phyloP scores from a whole-genome alignment of 2,329 filamentous ascomycete genomes.

The Ceratocystis ficicola region DNA sequence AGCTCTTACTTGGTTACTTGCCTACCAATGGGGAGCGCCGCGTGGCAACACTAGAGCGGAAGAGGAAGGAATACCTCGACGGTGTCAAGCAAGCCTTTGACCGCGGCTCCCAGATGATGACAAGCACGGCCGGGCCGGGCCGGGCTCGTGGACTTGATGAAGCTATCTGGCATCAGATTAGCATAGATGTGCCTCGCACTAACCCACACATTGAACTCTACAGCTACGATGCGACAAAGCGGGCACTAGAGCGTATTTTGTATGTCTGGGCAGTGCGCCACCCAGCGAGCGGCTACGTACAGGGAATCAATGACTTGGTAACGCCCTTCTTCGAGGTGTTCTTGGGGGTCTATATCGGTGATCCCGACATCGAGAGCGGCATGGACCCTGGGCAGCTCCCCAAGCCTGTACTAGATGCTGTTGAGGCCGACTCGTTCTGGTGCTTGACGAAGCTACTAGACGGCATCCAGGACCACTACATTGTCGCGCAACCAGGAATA shows the following conservation, averaged over 20 bases:
- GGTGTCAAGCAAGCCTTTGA: conserved; percentile 67
- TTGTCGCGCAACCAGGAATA: conserved; percentile 92
- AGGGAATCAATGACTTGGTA: conserved; percentile 96
- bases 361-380: conserved; percentile 77
- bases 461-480: conserved; percentile 98
- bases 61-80: conserved; percentile 92
- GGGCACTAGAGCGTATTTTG: conserved; percentile 83
- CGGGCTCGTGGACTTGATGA: conserved; percentile 67
- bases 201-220: conserved; percentile 94
- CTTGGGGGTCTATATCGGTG: conserved; percentile 85
- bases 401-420: conserved; percentile 79
- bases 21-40: conserved; percentile 93
- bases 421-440: conserved; percentile 97
- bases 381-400: conserved; percentile 97
- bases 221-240: conserved; percentile 87
- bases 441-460: conserved; percentile 96
- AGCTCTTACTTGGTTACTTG: conserved; percentile 84
- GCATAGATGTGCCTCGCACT: conserved; percentile 91
- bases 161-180: conserved; percentile 98
- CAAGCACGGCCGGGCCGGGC: conserved; percentile 15
- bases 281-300: conserved; percentile 92
- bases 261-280: conserved; percentile 98
- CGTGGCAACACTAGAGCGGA: conserved; percentile 79
- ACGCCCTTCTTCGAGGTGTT: conserved; percentile 99
- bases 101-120: conserved; percentile 35